phyloP scores from a whole-genome alignment of 257 asterid genomes.

The Gentiana dahurica region DNA sequence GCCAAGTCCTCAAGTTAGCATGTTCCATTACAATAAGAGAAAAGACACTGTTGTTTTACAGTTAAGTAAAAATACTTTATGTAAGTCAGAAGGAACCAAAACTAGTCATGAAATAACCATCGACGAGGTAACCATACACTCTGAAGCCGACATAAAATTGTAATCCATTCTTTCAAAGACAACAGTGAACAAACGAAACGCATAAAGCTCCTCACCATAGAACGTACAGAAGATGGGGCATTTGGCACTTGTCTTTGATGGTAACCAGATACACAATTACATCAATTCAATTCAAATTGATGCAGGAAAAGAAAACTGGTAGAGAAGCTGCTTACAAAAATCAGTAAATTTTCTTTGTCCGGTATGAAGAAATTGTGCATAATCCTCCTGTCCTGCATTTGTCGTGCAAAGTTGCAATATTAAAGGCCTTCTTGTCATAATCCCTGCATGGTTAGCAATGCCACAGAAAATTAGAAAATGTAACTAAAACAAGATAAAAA shows the following conservation, averaged over 20 bases:
- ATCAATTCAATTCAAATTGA: not conserved
- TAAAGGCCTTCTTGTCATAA: conserved; percentile 42
- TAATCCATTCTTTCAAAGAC: not conserved
- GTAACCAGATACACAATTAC: not conserved
- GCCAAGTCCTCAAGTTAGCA: not conserved
- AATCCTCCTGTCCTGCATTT: conserved; percentile 25
- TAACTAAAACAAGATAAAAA: not conserved
- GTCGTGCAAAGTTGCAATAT: conserved; percentile 31
- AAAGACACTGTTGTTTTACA: not conserved
- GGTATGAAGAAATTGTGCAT: conserved; percentile 32
- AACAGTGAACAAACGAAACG: too few species aligned
- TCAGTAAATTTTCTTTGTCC: conserved; percentile 25
- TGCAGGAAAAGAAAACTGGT: not conserved
- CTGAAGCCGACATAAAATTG: not conserved
- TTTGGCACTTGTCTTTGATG: too few species aligned
- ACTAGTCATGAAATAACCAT: not conserved
- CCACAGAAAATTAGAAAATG: not conserved
- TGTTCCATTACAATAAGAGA: not conserved
- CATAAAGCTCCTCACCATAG: too few species aligned
- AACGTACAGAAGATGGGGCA: too few species aligned
- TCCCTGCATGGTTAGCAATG: conserved; percentile 16
- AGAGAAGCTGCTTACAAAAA: conserved; percentile 19
- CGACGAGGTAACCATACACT: not conserved
- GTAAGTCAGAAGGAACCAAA: not conserved
- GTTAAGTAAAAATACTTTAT: too few species aligned